Conservation (phyloP, 192 early-diverging fungal genomes). For the Globomyces pollinis-pini region DNA sequence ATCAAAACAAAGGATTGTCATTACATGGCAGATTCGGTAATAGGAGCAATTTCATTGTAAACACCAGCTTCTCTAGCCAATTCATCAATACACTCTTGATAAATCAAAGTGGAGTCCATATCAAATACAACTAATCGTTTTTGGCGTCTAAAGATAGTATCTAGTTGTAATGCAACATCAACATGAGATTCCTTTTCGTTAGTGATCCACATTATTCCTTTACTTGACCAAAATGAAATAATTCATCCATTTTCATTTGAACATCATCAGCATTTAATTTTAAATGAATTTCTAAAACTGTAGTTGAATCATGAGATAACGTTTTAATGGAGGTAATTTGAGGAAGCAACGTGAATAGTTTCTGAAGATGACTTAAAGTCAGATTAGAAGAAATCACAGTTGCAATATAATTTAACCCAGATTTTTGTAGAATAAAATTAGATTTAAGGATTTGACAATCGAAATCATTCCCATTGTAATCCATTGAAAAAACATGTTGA, state of each 20-base stretch:
- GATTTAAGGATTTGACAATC: too few relatives aligned
- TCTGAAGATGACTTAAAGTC: not conserved
- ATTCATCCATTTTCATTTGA: not conserved
- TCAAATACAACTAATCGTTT: conserved; percentile 97
- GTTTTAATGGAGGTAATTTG: not conserved
- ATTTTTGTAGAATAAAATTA: too few relatives aligned
- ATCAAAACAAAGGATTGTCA: not conserved
- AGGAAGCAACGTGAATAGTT: not conserved
- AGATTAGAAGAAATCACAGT: not conserved
- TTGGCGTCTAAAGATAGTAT: conserved; percentile 79
- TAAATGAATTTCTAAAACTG: not conserved
- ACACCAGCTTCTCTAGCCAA: conserved; percentile 89
- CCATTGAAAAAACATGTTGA: too few relatives aligned
- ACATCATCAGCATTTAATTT: not conserved
- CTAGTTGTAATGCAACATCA: conserved; percentile 80
- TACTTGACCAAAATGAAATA: conserved; percentile 10
- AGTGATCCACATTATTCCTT: too few relatives aligned
- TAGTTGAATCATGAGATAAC: not conserved
- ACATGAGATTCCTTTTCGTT: conserved; percentile 26
- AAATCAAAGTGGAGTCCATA: conserved; percentile 98
- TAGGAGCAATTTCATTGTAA: conserved; percentile 83
- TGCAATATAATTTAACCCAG: not conserved
- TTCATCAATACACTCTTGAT: conserved; percentile 99
- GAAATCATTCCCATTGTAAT: too few relatives aligned
- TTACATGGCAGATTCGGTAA: conserved; percentile 82